Evolutionary conservation across 352 stramenopile genomes (phyloP), one percentile per base, ranked within the genome.

Genomic region (Phytophthora podocarpi): DNA sequence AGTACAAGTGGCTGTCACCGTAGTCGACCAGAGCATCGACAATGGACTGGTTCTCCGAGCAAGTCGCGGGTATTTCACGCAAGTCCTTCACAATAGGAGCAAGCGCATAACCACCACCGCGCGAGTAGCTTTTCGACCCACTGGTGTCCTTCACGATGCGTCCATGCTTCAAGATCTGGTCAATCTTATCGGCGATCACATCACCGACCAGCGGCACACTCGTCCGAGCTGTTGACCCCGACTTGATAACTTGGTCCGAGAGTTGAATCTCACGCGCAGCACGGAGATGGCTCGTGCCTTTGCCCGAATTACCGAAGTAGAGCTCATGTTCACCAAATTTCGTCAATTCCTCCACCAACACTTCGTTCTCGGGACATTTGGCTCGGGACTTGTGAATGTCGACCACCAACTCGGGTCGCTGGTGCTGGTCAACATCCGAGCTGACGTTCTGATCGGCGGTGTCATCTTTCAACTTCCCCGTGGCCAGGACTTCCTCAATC

Each of bases 111-210:
- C 76, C 73, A 7, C 70, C 64, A 7, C 71, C 41, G 24, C 55
- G 64, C 12, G 69, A 66, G 21, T 66, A 72, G 24, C 59, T 64
- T 15, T 67, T 57, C 12, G 35, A 58, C 1, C 50, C 62, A 1
- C 60, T 60, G 0, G 58, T 57, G 31, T 90, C 81, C 23, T 74
- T 68, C 1, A 90, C 56, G 34, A 91, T 89, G 34, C 82, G 82
- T 35, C 80, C 80, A n/a, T 89, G 67, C 47, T 74, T 30, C 12
- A 91, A 50, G 24, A 93, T 89, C 59, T 93, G 82, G 18, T 93
- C 78, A 31, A 93, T 90, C 65, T 93, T 93, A 31, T 89, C 75
- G 2, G 79, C 72, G 20, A 93, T 80, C 23, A 90, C 78, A n/a
- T 82, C 67, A 30, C 84, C 84, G 35, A 93, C 80, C 27, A 87